Evolutionary conservation across 257 asterid genomes (phyloP).

Genomic region (Nicotiana knightiana): DNA sequence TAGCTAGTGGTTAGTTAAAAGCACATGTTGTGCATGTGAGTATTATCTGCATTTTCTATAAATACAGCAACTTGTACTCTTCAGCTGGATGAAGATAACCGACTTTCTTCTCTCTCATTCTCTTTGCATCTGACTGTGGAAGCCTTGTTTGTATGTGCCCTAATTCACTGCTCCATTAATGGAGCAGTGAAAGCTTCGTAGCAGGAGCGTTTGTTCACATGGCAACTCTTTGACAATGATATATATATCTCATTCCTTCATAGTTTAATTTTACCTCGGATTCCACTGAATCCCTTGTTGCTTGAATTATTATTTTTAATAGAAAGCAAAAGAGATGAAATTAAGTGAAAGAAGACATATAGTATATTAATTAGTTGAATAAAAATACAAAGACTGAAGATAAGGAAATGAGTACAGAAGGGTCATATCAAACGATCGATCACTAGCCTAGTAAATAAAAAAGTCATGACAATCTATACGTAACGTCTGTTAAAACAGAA

Average conservation of each 20-base stretch:
- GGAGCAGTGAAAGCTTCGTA: no score
- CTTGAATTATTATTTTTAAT: neutral
- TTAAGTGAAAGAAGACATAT: neutral
- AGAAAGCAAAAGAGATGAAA: neutral
- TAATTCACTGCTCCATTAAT: no score
- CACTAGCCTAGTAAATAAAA: neutral
- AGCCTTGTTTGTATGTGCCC: no score
- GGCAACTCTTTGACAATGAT: neutral
- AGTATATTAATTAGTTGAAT: no score
- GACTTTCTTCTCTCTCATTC: no score
- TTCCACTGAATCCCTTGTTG: neutral
- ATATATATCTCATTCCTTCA: neutral
- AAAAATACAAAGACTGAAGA: neutral
- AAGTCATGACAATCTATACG: slow-evolving; percentile 1
- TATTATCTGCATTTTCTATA: no score
- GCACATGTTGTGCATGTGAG: no score
- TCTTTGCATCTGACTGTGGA: no score
- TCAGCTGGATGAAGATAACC: no score
- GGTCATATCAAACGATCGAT: neutral
- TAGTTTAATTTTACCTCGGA: neutral
- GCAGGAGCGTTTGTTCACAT: no score
- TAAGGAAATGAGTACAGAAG: neutral
- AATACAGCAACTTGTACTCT: no score
- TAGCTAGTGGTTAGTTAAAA: no score
- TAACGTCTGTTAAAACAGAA: neutral